Evolutionary conservation across 768 basidiomycete genomes (phyloP).

Genomic region (Amanita thiersii): DNA sequence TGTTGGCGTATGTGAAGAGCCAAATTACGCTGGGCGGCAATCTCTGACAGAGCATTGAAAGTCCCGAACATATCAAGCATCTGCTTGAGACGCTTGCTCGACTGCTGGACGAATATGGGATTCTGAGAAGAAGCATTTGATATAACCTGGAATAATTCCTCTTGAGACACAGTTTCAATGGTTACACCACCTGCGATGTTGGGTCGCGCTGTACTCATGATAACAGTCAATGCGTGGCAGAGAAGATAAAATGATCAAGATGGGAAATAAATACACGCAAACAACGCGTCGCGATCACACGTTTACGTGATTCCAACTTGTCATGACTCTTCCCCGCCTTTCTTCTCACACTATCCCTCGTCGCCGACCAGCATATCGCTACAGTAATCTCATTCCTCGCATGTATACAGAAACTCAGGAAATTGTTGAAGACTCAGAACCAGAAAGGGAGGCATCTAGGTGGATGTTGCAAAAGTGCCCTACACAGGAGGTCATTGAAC

Average conservation of each 20-base stretch:
- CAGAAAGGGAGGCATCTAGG: conserved; percentile 43
- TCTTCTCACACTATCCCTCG: background rate
- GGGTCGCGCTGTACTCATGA: background rate
- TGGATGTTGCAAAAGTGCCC: conserved; percentile 14
- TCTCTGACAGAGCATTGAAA: conserved; percentile 63
- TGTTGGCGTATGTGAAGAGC: conserved; percentile 67
- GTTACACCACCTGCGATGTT: background rate
- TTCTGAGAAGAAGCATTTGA: conserved; percentile 68
- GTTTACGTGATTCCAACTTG: no score
- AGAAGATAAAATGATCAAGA: background rate
- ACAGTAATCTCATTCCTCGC: no score
- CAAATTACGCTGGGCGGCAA: conserved; percentile 53
- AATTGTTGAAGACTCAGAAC: conserved; percentile 64
- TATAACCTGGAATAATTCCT: conserved; percentile 62
- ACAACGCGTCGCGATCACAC: conserved; percentile 7
- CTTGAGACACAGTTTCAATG: conserved; percentile 10
- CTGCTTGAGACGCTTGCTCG: conserved; percentile 54
- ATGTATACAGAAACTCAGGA: no score
- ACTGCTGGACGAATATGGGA: conserved; percentile 41
- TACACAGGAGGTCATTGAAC: conserved; percentile 3
- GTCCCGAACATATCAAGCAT: conserved; percentile 65
- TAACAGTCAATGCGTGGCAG: background rate
- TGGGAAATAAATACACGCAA: conserved; percentile 3
- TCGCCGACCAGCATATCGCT: no score
- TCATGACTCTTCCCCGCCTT: background rate